Evolutionary conservation across 2,329 filamentous ascomycete genomes (phyloP).

Genomic region (Arthrobotrys entomopaga): DNA sequence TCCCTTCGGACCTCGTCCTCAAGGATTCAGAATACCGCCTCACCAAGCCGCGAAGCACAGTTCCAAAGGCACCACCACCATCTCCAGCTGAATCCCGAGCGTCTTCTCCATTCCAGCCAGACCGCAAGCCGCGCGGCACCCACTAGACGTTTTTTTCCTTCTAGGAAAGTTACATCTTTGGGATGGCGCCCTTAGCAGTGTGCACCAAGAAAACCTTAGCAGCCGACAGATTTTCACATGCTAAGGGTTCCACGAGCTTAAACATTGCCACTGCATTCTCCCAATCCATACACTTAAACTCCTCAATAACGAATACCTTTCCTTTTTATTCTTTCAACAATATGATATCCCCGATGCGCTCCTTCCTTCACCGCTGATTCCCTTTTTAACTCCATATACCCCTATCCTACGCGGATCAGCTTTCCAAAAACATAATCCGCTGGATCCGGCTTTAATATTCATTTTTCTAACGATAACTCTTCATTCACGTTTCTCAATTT

Average conservation of each 20-base stretch:
- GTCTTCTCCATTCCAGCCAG: conserved; percentile 53
- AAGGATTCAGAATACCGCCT: conserved; percentile 55
- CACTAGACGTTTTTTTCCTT: conserved; percentile 13
- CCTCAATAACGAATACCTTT: conserved; percentile 12
- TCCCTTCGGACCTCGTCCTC: conserved; percentile 55
- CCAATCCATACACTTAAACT: not conserved
- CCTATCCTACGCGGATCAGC: conserved; percentile 39
- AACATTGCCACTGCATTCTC: conserved; percentile 12
- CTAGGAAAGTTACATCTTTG: not conserved
- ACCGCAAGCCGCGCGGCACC: conserved; percentile 49
- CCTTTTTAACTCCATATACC: conserved; percentile 37
- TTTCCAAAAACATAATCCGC: conserved; percentile 49
- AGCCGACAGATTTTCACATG: conserved; percentile 1
- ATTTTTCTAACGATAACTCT: conserved; percentile 33
- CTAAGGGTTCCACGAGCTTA: not conserved
- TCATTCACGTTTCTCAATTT: conserved; percentile 27
- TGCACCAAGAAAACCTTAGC: not conserved
- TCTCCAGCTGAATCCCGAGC: conserved; percentile 54
- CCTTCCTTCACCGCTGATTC: conserved; percentile 37
- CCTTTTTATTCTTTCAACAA: conserved; percentile 23
- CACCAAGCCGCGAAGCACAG: conserved; percentile 45
- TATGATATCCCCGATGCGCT: conserved; percentile 54
- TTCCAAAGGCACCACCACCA: conserved; percentile 52
- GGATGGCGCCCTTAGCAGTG: not conserved
- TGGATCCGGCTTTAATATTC: conserved; percentile 53